Conservation (phyloP, 495 filamentous ascomycete species). For the Neurospora tetrasperma region DNA sequence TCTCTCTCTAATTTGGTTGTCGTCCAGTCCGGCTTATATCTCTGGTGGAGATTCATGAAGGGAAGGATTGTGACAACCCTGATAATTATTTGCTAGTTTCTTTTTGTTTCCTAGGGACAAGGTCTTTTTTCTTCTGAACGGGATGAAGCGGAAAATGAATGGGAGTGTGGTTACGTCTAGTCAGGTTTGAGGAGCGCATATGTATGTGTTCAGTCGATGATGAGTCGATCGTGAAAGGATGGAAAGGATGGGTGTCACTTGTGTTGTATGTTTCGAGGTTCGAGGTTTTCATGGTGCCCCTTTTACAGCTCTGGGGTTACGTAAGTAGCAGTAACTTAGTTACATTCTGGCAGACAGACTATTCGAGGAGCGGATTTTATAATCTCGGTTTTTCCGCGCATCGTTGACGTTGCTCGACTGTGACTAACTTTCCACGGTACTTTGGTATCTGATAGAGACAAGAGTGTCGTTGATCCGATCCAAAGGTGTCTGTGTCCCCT, state of each 20-base stretch:
- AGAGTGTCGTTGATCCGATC: neutral
- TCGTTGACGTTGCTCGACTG: neutral
- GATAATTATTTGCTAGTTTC: neutral
- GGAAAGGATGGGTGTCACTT: neutral
- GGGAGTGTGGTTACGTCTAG: neutral
- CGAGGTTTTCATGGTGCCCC: neutral
- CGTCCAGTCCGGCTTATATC: neutral
- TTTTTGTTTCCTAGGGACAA: neutral
- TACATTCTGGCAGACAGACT: neutral
- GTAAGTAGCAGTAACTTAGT: neutral
- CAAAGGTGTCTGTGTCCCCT: neutral
- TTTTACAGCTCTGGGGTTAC: neutral
- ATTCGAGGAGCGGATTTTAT: neutral
- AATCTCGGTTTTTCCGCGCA: too few relatives aligned
- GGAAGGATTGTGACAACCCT: neutral
- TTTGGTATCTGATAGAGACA: neutral
- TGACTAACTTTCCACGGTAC: neutral
- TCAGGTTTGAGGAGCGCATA: neutral
- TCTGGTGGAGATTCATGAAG: neutral
- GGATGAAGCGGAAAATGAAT: neutral
- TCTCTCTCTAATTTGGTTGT: neutral
- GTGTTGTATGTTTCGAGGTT: neutral
- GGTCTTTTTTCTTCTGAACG: neutral
- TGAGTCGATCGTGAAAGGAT: neutral
- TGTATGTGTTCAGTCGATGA: neutral